Conservation (phyloP, 495 filamentous ascomycete genomes). For the Tuber borchii region DNA sequence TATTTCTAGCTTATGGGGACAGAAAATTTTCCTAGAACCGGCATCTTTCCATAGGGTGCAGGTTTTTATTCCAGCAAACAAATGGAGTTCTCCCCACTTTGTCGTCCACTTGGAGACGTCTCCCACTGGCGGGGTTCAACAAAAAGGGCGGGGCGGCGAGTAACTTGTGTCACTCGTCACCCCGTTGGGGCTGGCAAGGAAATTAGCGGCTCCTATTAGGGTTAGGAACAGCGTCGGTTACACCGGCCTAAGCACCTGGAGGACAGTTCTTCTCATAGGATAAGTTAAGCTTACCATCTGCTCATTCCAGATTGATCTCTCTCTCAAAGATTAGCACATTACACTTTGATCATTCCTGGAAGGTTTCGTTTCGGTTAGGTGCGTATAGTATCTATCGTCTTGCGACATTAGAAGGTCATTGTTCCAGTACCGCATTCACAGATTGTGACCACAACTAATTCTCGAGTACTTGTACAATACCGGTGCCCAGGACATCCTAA, state of each 20-base stretch:
- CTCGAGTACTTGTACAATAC: neutral
- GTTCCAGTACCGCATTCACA: neutral
- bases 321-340: neutral
- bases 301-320: neutral
- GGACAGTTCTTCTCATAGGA: neutral
- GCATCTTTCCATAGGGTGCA: neutral
- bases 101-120: slow-evolving; percentile 1
- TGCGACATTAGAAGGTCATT: neutral
- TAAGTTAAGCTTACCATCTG: too few relatives aligned
- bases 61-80: slow-evolving; percentile 1
- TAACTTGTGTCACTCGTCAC: slow-evolving; percentile 1
- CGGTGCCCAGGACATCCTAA: neutral
- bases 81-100: neutral
- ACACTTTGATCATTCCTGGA: neutral
- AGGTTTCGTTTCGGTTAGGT: neutral
- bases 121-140: neutral
- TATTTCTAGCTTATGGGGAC: neutral
- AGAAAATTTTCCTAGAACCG: neutral
- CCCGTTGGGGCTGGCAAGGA: neutral
- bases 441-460: neutral
- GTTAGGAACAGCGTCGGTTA: neutral
- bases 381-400: neutral
- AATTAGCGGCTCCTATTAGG: neutral
- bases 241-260: neutral
- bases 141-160: neutral